phyloP scores from a whole-genome alignment of 208 protist genomes.

The Histomonas meleagridis region DNA sequence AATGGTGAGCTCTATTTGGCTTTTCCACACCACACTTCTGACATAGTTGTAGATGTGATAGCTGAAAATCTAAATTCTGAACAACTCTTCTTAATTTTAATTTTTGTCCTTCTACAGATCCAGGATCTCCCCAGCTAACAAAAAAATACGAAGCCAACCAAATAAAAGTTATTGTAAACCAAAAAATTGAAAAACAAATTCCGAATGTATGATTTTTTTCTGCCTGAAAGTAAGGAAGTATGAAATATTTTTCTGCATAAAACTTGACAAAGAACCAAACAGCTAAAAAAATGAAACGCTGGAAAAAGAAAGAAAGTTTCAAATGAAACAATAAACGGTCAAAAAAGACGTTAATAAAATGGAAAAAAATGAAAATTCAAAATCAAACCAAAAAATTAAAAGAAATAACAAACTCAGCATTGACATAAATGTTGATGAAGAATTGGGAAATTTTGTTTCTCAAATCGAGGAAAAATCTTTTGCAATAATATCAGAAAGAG shows the following conservation, averaged over 20 bases:
- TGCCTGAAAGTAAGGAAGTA: background rate
- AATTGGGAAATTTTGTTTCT: background rate
- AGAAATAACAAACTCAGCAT: background rate
- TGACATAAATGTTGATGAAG: background rate
- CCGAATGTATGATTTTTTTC: too few species aligned
- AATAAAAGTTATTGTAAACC: background rate
- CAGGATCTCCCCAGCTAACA: background rate
- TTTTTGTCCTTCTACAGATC: background rate
- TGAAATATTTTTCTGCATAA: background rate
- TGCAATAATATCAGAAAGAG: background rate
- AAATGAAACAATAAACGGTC: too few species aligned
- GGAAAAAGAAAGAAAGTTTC: too few species aligned
- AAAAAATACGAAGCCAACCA: background rate
- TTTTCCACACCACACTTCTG: background rate
- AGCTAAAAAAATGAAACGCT: background rate
- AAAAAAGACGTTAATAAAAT: too few species aligned
- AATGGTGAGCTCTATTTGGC: background rate
- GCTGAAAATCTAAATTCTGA: background rate
- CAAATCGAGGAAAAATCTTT: conserved; percentile 20
- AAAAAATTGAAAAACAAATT: background rate
- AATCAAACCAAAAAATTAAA: too few species aligned
- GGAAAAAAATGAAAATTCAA: too few species aligned
- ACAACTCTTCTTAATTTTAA: too few species aligned
- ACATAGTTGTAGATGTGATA: background rate
- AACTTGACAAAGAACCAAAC: background rate